Conservation (phyloP, 352 stramenopile species). For the Blastocystis sp. region DNA sequence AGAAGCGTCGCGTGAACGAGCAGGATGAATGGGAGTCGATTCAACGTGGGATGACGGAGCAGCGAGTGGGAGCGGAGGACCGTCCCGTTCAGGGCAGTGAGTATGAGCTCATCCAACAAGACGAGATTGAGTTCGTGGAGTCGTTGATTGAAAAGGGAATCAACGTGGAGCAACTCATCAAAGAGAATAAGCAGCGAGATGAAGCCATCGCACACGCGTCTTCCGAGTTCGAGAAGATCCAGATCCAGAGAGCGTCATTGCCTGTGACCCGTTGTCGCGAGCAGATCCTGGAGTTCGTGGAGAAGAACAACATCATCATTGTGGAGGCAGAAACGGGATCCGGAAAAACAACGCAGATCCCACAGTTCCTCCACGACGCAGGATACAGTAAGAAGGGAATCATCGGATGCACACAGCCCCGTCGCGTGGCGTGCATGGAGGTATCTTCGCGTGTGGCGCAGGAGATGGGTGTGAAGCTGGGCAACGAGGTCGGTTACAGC, state of each 20-base stretch:
- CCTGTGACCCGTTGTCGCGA: conserved; percentile 93
- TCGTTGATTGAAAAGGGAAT: conserved; percentile 73
- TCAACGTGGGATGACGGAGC: conserved; percentile 78
- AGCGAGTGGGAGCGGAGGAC: conserved; percentile 68
- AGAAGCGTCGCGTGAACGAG: conserved; percentile 68
- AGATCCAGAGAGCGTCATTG: conserved; percentile 82
- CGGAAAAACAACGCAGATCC: conserved; percentile 96
- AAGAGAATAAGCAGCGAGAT: conserved; percentile 46
- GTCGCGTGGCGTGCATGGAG: conserved; percentile 94
- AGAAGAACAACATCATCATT: conserved; percentile 81
- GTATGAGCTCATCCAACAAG: conserved; percentile 92
- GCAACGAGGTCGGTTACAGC: conserved; percentile 90
- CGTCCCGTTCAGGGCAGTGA: conserved; percentile 68
- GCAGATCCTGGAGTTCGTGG: conserved; percentile 87
- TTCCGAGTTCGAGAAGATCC: conserved; percentile 73
- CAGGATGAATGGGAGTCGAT: conserved; percentile 91
- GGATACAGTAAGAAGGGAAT: conserved; percentile 80
- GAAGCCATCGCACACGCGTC: not conserved
- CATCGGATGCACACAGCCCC: conserved; percentile 83
- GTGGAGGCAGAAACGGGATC: conserved; percentile 80
- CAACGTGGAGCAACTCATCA: conserved; percentile 66
- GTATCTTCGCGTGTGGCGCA: conserved; percentile 93
- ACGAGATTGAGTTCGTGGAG: conserved; percentile 97
- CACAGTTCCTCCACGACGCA: conserved; percentile 81
- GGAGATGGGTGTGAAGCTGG: conserved; percentile 91